phyloP scores from a whole-genome alignment of 345 rosid species.

The Rhodamnia rubescens region DNA sequence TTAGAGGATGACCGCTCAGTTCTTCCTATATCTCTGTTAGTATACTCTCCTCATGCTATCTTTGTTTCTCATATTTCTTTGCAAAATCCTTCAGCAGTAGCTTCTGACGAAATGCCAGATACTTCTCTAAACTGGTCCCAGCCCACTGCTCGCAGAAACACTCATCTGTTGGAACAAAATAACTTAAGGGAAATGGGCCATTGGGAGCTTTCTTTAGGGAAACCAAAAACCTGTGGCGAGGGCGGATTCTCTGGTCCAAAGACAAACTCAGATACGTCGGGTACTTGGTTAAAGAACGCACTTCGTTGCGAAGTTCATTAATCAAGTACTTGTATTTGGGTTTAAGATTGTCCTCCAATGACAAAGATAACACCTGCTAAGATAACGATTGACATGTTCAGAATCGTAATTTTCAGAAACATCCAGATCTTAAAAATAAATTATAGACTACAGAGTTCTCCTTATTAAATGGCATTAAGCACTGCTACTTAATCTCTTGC shows the following conservation, averaged over 20 bases:
- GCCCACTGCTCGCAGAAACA: slow-evolving; percentile 84
- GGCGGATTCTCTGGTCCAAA: slow-evolving; percentile 87
- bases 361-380: slow-evolving; percentile 76
- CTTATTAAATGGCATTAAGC: neutral
- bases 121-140: slow-evolving; percentile 69
- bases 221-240: slow-evolving; percentile 84
- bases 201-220: slow-evolving; percentile 81
- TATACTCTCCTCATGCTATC: slow-evolving; percentile 1
- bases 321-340: slow-evolving; percentile 85
- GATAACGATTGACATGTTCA: slow-evolving; percentile 1
- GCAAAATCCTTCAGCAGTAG: slow-evolving; percentile 62
- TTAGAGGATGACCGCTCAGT: neutral
- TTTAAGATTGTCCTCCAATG: slow-evolving; percentile 86
- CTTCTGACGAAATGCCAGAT: slow-evolving; percentile 73
- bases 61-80: slow-evolving; percentile 48
- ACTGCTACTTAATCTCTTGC: neutral
- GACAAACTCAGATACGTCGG: slow-evolving; percentile 90
- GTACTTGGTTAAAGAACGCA: slow-evolving; percentile 67
- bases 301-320: slow-evolving; percentile 74
- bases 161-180: slow-evolving; percentile 77
- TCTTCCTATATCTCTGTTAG: neutral
- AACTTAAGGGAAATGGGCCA: slow-evolving; percentile 93
- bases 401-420: neutral
- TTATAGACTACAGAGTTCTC: neutral
- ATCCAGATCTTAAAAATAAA: neutral